Base-by-base conservation (phyloP, 345 rosid genomes). In the Salix arbutifolia region DNA sequence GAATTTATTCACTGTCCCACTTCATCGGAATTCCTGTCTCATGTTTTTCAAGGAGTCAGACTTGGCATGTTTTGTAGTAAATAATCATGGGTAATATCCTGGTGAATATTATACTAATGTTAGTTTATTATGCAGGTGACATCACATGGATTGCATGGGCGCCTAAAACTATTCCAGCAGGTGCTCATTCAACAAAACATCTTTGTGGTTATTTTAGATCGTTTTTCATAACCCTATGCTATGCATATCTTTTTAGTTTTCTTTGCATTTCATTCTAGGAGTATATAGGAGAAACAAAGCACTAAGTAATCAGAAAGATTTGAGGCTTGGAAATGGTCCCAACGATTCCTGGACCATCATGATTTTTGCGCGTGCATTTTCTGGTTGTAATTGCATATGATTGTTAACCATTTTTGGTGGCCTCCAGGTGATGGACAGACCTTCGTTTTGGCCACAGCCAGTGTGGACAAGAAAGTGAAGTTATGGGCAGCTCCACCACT, bases 391-490 rank as follows among this genome's bases (percentile, higher is more conserved):
- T 46, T 46, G 52, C 19, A 4, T 46, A 25, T 46, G 35, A 40
- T 74, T 44, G 60, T 14, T 64, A 28, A 52, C 10, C 30, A 28
- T 31, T 40, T 4, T 18, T 70, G 14, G 35, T 85, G 68, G 80
- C 74, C 58, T 74, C 65, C 89, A 91, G 99, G 96, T 67, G 87
- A 85, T 67, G 79, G 75, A 30, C 73, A 76, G 72, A 87, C 53
- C 42, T 60, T 81, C 78, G 82, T 96, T 65, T 87, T 93, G 72
- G 99, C 90, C 11, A 90, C 98, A 8, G 81, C 97, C 68, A 84
- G 96, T 48, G 87, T 73, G 46, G 99, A 95, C 90, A 91, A 95
- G 86, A 95, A 93, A 82, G 96, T 95, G 77, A 95, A 91, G 87
- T 82, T 96, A 69, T 93, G 98, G 98, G 91, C 85, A 73, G 90